Base-by-base conservation (phyloP, 2,329 filamentous ascomycete species). In the Trichophyton verrucosum region DNA sequence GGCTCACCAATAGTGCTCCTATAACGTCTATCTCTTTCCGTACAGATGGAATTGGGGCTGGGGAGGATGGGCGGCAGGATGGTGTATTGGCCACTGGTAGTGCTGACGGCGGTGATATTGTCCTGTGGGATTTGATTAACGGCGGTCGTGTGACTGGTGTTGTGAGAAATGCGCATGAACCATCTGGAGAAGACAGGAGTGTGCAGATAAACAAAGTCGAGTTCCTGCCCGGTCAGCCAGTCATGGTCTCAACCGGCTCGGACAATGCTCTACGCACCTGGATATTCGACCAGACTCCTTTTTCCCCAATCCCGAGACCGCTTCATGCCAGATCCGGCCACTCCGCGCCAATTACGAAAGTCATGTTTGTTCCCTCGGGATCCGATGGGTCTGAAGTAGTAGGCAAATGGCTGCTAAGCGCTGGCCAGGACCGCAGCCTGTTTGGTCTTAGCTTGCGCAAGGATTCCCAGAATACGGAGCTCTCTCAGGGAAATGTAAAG, bases 361-460 rank as follows among this genome's bases (percentile, higher is more conserved):
- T 99, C 33, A 81, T 86, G 62, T 99, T 97, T 74, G 75, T 97
- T 27, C 92, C 92, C 0, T 85, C 90, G 0, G 86, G 91, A 66
- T 92, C 94, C 46, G 92, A 97, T 68, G 92, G 91, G 15, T 85
- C 90, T 5, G 92, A 96, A 66, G 85, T 86, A 49, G 85, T 85
- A 53, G 94, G 92, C 61, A 97, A 97, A 75, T 97, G 92, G 92
- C 78, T 97, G 5, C 79, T 99, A 60, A 96, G 91, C 68, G 89
- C 89, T 66, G 91, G 91, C 62, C 83, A 85, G 68, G 95, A 99
- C 70, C 84, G 91, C 65, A 96, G 91, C 73, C 79, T 99, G 1
- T 97, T 94, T 92, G 92, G 89, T 1, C 96, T 95, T 85, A 97
- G 91, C 80, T 77, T 99, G 72, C 87, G 94, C 49, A 88, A 89